Percentiles rank a stretch among this genome's conserved stretches.
Evolutionary conservation across 768 basidiomycete genomes (phyloP).

Genomic region (Boletus huronensis): DNA sequence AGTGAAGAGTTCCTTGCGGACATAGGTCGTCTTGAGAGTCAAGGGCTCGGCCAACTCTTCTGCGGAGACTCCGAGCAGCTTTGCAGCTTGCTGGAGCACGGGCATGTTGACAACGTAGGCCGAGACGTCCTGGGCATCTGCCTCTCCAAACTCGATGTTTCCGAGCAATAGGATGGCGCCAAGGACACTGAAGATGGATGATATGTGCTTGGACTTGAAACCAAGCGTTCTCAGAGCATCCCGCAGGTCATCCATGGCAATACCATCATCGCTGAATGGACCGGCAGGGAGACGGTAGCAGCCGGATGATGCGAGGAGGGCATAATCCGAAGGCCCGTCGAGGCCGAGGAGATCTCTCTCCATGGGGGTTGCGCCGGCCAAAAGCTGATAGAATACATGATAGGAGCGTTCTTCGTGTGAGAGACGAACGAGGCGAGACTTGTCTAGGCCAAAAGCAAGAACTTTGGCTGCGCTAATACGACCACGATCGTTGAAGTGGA

Average conservation of each 20-base stretch:
- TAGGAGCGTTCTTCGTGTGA: constrained; percentile 60
- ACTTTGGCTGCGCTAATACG: constrained; percentile 55
- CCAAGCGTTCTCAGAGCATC: constrained; percentile 53
- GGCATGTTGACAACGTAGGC: constrained; percentile 45
- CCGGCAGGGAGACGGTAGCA: constrained; percentile 65
- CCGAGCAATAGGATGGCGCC: constrained; percentile 54
- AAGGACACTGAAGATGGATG: constrained; percentile 52
- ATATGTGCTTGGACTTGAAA: constrained; percentile 58
- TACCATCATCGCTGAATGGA: constrained; percentile 57
- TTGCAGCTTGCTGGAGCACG: constrained; percentile 48
- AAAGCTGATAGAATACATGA: constrained; percentile 64
- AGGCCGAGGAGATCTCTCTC: constrained; percentile 52
- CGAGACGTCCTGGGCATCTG: constrained; percentile 51
- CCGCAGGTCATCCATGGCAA: constrained; percentile 55
- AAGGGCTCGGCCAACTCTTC: constrained; percentile 54
- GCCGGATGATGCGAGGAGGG: constrained; percentile 54
- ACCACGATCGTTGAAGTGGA: constrained; percentile 57
- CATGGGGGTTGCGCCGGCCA: constrained; percentile 53
- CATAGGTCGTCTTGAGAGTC: constrained; percentile 56
- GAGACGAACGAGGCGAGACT: constrained; percentile 51
- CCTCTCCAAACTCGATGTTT: constrained; percentile 56
- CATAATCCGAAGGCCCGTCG: constrained; percentile 58
- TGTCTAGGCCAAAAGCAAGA: constrained; percentile 61
- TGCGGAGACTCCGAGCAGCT: constrained; percentile 47
- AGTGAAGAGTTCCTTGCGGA: constrained; percentile 56